Conservation (phyloP, 2,329 filamentous ascomycete genomes). For the Lanzia echinophila region DNA sequence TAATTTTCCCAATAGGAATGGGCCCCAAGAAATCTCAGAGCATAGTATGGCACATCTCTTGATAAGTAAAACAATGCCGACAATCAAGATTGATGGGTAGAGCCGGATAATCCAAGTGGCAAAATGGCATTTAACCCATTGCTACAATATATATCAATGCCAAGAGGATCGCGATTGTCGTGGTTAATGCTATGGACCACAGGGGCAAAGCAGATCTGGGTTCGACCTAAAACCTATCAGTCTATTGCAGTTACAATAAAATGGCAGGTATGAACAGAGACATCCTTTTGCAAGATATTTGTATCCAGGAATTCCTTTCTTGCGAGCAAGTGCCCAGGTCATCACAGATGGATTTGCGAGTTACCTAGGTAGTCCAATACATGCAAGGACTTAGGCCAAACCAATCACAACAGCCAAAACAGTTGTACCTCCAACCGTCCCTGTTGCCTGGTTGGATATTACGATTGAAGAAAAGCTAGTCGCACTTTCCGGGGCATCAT, state of each 20-base stretch:
- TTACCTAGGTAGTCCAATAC: constrained; percentile 33
- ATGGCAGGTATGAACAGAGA: not conserved
- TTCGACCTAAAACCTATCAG: constrained; percentile 17
- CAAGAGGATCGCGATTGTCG: constrained; percentile 30
- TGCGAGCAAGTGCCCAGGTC: constrained; percentile 39
- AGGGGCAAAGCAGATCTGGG: constrained; percentile 17
- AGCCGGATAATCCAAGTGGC: too few relatives aligned
- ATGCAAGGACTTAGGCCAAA: constrained; percentile 32
- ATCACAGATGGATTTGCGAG: constrained; percentile 32
- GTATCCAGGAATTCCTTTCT: constrained; percentile 37
- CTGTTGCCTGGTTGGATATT: constrained; percentile 44
- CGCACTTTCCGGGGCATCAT: constrained; percentile 32
- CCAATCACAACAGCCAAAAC: constrained; percentile 41
- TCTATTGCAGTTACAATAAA: not conserved
- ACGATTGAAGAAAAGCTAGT: constrained; percentile 42
- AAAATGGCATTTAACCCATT: constrained; percentile 39
- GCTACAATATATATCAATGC: constrained; percentile 36
- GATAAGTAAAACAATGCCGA: too few relatives aligned
- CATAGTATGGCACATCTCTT: too few relatives aligned
- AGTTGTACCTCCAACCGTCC: constrained; percentile 38
- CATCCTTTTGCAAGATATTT: constrained; percentile 32
- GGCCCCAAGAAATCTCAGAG: too few relatives aligned
- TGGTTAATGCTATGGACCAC: constrained; percentile 22
- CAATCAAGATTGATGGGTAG: too few relatives aligned
- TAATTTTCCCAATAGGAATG: too few relatives aligned